A percentile compares a stretch with the other conserved stretches of the same genome.
phyloP scores from a whole-genome alignment of 306 rosid genomes.

The Pueraria montana region DNA sequence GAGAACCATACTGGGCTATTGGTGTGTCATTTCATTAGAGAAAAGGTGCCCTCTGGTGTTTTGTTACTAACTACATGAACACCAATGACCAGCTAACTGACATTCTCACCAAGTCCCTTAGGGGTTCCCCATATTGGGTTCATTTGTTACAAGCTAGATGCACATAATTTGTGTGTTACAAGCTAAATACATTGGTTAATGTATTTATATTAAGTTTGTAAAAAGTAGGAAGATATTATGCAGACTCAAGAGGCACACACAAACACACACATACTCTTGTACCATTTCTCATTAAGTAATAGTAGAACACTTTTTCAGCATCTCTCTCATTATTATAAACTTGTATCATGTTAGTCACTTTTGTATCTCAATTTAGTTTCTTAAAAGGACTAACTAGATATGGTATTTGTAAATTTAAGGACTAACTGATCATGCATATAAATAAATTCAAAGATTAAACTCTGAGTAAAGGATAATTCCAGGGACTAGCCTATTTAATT shows the following conservation, averaged over 20 bases:
- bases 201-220: not conserved
- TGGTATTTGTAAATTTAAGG: not conserved
- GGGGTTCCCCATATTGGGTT: not conserved
- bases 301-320: not conserved
- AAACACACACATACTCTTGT: not conserved
- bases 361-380: not conserved
- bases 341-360: not conserved
- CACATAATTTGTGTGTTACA: not conserved
- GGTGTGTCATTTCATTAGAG: not conserved
- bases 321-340: not conserved
- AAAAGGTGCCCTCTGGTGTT: not conserved
- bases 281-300: not conserved
- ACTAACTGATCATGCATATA: not conserved
- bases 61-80: not conserved
- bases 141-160: not conserved
- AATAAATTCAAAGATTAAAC: constrained; percentile 10
- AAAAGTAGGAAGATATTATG: not conserved
- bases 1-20: not conserved
- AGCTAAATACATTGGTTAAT: too few relatives aligned
- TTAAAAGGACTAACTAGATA: not conserved
- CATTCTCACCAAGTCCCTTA: not conserved
- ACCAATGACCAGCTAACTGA: not conserved
- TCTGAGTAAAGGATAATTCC: not conserved
- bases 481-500: not conserved
- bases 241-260: too few relatives aligned